These are phyloP conservation scores for Trichoderma semiorbis DNA, from an alignment of 2,329 filamentous ascomycete species.

Conservation along the genomic window DNA sequence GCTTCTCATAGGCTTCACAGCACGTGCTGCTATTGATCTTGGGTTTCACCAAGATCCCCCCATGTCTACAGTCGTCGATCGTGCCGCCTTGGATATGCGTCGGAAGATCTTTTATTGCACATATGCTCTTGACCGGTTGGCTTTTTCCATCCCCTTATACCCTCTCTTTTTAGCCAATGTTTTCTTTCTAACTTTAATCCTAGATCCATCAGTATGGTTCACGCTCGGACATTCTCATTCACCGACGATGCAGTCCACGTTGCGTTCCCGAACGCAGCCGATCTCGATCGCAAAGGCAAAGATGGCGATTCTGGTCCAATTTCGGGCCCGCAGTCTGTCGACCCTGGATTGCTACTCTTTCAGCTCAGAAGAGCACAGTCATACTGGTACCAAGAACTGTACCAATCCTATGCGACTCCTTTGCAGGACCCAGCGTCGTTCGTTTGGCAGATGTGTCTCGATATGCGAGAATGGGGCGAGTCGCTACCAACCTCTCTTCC, in stretches of 20 bases:
- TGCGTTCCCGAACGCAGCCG: constrained; percentile 60
- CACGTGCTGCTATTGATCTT: constrained; percentile 80
- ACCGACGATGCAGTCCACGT: constrained; percentile 86
- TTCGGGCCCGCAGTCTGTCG: constrained; percentile 50
- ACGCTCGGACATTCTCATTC: constrained; percentile 86
- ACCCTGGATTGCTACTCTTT: constrained; percentile 74
- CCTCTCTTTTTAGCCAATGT: neutral
- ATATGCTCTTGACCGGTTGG: constrained; percentile 81
- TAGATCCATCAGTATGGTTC: constrained; percentile 83
- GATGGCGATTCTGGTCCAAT: constrained; percentile 42
- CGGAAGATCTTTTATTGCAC: constrained; percentile 86
- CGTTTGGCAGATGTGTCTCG: constrained; percentile 71
- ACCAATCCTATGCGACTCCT: constrained; percentile 70
- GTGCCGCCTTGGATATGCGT: constrained; percentile 69
- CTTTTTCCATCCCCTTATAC: neutral
- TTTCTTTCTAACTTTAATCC: constrained; percentile 22
- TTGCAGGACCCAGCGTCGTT: constrained; percentile 66
- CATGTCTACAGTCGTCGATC: constrained; percentile 63
- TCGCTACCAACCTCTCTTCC: constrained; percentile 66
- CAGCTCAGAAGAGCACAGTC: constrained; percentile 83
- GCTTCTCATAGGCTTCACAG: constrained; percentile 88
- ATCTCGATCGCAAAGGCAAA: constrained; percentile 42
- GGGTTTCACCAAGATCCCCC: constrained; percentile 92
- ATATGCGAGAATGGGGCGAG: constrained; percentile 78
- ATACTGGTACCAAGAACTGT: constrained; percentile 82